These are phyloP conservation scores for Elsinoe necatrix DNA, from an alignment of 2,329 filamentous ascomycete species.

Conservation along the genomic window DNA sequence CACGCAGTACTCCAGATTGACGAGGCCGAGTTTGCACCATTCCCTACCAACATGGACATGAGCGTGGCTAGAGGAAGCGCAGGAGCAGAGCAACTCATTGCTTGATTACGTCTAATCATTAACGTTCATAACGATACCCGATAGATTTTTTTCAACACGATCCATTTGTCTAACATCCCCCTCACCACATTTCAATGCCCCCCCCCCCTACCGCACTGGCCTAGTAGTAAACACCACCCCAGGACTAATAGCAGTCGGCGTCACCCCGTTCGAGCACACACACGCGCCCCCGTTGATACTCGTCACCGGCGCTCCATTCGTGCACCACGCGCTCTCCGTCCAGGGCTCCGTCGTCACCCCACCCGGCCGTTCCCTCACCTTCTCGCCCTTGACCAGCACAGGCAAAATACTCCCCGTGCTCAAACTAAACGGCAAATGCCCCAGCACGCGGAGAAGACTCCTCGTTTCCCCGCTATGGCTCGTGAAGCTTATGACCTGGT, in stretches of 20 bases:
- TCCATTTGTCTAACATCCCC: too few species aligned
- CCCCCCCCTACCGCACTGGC: not conserved
- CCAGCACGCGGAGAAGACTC: slow-evolving; percentile 46
- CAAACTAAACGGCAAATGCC: slow-evolving; percentile 53
- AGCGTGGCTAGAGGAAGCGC: not conserved
- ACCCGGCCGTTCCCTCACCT: slow-evolving; percentile 27
- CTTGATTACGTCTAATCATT: not conserved
- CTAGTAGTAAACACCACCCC: slow-evolving; percentile 10
- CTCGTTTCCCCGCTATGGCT: slow-evolving; percentile 52
- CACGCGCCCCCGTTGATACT: slow-evolving; percentile 24
- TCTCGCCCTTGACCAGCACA: slow-evolving; percentile 55
- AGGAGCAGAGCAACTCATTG: not conserved
- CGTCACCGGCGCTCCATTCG: slow-evolving; percentile 27
- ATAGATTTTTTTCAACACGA: not conserved
- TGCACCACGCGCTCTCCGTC: slow-evolving; percentile 29
- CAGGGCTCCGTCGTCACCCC: slow-evolving; percentile 27
- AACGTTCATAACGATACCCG: not conserved
- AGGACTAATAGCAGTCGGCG: slow-evolving; percentile 12
- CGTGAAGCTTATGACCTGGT: slow-evolving; percentile 52
- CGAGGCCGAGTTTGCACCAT: too few species aligned
- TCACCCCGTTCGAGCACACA: slow-evolving; percentile 22
- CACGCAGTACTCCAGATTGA: too few species aligned
- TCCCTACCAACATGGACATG: too few species aligned
- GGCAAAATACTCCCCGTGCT: slow-evolving; percentile 62
- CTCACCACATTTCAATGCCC: too few species aligned